Evolutionary conservation across 805 yeast genomes (phyloP).

Genomic region (Metahyphopichia silvanorum): DNA sequence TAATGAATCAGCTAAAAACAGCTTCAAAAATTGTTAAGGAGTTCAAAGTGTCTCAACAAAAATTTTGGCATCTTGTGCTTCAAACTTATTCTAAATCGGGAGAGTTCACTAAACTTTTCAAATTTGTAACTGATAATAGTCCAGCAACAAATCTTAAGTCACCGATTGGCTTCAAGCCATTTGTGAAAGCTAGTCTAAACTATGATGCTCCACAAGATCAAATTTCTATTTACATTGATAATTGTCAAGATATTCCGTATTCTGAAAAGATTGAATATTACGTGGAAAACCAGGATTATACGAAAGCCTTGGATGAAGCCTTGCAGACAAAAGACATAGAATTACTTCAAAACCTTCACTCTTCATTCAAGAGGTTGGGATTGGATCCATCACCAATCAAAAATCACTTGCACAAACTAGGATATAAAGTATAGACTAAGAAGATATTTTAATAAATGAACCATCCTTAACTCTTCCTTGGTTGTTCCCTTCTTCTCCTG

Average conservation of each 20-base stretch:
- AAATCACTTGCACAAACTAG: neutral
- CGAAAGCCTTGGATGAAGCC: constrained; percentile 50
- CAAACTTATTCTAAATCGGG: constrained; percentile 21
- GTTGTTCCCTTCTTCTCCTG: constrained; percentile 66
- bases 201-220: constrained; percentile 54
- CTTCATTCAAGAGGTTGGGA: constrained; percentile 12
- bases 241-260: constrained; percentile 45
- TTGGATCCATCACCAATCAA: neutral
- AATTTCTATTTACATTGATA: constrained; percentile 56
- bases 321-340: constrained; percentile 41
- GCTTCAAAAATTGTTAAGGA: constrained; percentile 29
- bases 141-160: constrained; percentile 42
- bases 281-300: constrained; percentile 49
- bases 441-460: too few relatives aligned
- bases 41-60: constrained; percentile 25
- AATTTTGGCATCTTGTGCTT: constrained; percentile 33
- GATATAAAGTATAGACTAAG: neutral
- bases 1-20: constrained; percentile 36
- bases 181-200: constrained; percentile 49
- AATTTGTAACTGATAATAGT: constrained; percentile 21
- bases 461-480: constrained; percentile 40
- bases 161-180: constrained; percentile 69
- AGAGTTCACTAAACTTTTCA: constrained; percentile 33
- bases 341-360: constrained; percentile 20
- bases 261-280: constrained; percentile 49